A percentile compares a stretch with the other conserved stretches of the same genome.
phyloP scores from a whole-genome alignment of 2,329 filamentous ascomycete species.

The Arthroderma sp. region DNA sequence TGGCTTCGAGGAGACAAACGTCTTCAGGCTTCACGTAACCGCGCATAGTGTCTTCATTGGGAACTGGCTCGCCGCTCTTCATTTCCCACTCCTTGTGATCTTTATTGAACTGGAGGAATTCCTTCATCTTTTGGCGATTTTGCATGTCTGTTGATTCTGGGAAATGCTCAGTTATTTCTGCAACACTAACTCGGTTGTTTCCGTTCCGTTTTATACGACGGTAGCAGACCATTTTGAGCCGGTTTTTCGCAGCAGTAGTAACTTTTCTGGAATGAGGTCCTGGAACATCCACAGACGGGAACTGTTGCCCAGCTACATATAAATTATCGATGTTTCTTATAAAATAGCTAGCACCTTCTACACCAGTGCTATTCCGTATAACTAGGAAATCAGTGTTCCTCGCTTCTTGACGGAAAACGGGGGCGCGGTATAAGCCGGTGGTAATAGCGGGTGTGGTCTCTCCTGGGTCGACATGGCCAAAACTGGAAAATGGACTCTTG shows the following conservation, averaged over 20 bases:
- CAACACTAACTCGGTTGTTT: slow-evolving; percentile 56
- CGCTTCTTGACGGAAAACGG: slow-evolving; percentile 75
- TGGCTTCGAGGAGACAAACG: slow-evolving; percentile 84
- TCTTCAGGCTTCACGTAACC: slow-evolving; percentile 91
- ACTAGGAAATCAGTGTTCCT: slow-evolving; percentile 77
- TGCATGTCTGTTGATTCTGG: slow-evolving; percentile 89
- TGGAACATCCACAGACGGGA: slow-evolving; percentile 83
- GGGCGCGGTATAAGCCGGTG: slow-evolving; percentile 90
- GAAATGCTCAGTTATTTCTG: slow-evolving; percentile 84
- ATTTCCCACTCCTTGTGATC: slow-evolving; percentile 79
- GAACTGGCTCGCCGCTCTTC: slow-evolving; percentile 57
- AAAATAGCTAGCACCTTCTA: slow-evolving; percentile 66
- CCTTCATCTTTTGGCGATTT: slow-evolving; percentile 91
- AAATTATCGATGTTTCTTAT: slow-evolving; percentile 84
- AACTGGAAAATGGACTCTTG: slow-evolving; percentile 88
- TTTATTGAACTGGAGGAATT: slow-evolving; percentile 86
- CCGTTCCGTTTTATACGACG: slow-evolving; percentile 70
- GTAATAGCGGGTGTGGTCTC: slow-evolving; percentile 84
- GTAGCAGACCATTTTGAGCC: slow-evolving; percentile 91
- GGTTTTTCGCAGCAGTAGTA: slow-evolving; percentile 91
- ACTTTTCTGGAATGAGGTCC: slow-evolving; percentile 90
- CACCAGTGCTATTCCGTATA: slow-evolving; percentile 66
- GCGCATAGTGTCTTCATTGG: slow-evolving; percentile 69
- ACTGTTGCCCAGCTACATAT: slow-evolving; percentile 81
- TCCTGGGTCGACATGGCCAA: slow-evolving; percentile 82